These are phyloP conservation scores for Candida germanica DNA, from an alignment of 805 yeast species.

Conservation along the genomic window DNA sequence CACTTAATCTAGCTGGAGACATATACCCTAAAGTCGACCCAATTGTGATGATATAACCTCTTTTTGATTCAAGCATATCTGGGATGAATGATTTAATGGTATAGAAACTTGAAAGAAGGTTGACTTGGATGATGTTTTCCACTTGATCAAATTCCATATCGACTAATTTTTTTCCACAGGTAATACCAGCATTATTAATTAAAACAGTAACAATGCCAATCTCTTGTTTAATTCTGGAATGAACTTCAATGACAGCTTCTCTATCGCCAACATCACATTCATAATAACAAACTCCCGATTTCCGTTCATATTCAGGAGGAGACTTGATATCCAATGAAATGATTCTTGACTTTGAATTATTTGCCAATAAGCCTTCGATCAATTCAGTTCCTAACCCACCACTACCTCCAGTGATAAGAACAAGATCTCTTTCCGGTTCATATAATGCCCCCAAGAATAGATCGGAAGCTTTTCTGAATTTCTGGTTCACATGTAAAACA, in stretches of 20 bases:
- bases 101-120: conserved; percentile 66
- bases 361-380: conserved; percentile 40
- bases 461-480: conserved; percentile 31
- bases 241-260: conserved; percentile 40
- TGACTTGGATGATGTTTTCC: conserved; percentile 60
- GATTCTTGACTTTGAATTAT: conserved; percentile 43
- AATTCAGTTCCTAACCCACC: conserved; percentile 75
- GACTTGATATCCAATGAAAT: conserved; percentile 61
- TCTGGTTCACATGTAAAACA: conserved; percentile 17
- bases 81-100: conserved; percentile 73
- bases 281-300: conserved; percentile 49
- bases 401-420: conserved; percentile 80
- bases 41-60: conserved; percentile 79
- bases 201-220: conserved; percentile 64
- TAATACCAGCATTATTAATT: conserved; percentile 84
- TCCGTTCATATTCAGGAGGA: conserved; percentile 30
- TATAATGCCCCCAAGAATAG: conserved; percentile 48
- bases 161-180: conserved; percentile 53
- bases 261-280: conserved; percentile 68
- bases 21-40: conserved; percentile 83
- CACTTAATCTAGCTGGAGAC: conserved; percentile 77
- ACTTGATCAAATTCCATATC: conserved; percentile 58
- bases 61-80: conserved; percentile 52
- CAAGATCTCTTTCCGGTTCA: conserved; percentile 56
- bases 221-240: conserved; percentile 39